Evolutionary conservation across 2,329 filamentous ascomycete species (phyloP), one percentile per base, ranked within the genome.

Genomic region (Diplodia seriata): DNA sequence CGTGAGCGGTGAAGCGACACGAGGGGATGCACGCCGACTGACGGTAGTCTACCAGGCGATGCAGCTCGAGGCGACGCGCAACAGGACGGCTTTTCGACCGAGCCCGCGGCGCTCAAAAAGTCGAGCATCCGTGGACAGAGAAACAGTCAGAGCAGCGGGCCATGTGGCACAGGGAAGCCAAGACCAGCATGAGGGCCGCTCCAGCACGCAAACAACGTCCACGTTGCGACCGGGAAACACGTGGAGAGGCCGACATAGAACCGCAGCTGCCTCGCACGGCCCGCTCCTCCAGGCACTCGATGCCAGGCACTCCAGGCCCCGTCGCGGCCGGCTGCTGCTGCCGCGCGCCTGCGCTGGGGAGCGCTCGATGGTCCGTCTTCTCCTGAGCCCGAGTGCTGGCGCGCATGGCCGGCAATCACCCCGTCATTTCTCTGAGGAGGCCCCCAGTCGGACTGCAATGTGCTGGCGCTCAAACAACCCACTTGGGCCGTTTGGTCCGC

Each of bases 381-480:
- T 12, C 36, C 36, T 47, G 43, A 20, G 43, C n/a, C 18, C 20
- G 38, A 12, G 36, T 38, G 36, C 36, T 38, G 36, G 36, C 36
- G 7, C 38, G 36, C 23, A 33, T 61, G 20, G 40, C n/a, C 23
- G 40, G 23, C 29, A 31, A 50, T 36, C 9, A 50, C 47, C 57
- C 57, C 57, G 57, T 62, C 31, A 62, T 62, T 62, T 62, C 40
- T 62, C 57, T 62, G 57, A 62, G 31, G 26, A 20, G n/a, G 18
- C 20, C 40, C 57, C 57, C 57, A 36, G 59, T 53, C 43, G 43
- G 15, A 20, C 20, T 51, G 59, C 47, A 51, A 51, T 63, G 59
- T 29, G 59, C 26, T 63, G 59, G 59, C 59, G 47, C 47, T 51
- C 59, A 51, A 63, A 62, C 57, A 62, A 49, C 40, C 43, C 57